phyloP scores from a whole-genome alignment of 2,329 filamentous ascomycete genomes.

The Trichoderma sp. region DNA sequence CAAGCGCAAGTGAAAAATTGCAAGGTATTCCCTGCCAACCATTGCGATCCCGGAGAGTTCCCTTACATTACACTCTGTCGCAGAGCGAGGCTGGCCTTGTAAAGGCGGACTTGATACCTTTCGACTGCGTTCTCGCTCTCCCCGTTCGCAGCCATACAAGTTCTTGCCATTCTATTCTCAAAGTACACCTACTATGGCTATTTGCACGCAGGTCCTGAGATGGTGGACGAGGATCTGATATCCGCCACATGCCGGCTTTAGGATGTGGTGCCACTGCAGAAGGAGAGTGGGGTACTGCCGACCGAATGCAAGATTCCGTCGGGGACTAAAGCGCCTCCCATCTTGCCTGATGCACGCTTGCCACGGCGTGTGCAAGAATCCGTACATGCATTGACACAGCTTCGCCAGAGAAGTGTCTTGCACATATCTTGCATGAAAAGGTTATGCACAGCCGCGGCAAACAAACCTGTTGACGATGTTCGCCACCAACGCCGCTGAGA shows the following conservation, averaged over 20 bases:
- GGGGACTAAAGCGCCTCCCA: conserved; percentile 25
- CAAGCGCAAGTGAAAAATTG: conserved; percentile 3
- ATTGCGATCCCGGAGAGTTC: conserved; percentile 12
- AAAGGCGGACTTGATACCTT: not conserved
- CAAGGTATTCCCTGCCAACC: conserved; percentile 9
- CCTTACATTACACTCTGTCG: not conserved
- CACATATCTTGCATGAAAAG: conserved; percentile 8
- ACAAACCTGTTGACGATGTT: not conserved
- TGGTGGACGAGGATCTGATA: conserved; percentile 19
- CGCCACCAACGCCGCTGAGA: not conserved
- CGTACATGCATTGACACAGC: conserved; percentile 15
- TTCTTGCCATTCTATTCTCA: not conserved
- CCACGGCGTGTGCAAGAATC: conserved; percentile 20
- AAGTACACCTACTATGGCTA: not conserved
- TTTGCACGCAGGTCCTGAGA: not conserved
- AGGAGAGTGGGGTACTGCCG: conserved; percentile 21
- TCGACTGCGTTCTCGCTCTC: not conserved
- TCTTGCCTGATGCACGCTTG: conserved; percentile 23
- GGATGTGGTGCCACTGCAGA: conserved; percentile 24
- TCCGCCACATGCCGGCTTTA: conserved; percentile 17
- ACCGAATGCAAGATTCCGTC: conserved; percentile 36
- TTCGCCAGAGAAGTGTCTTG: conserved; percentile 7
- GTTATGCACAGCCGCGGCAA: conserved; percentile 7
- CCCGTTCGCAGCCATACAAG: not conserved
- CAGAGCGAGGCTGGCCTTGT: not conserved